Conservation (phyloP, 371 early-diverging fungal genomes). For the Batrachochytrium dendrobatidis region DNA sequence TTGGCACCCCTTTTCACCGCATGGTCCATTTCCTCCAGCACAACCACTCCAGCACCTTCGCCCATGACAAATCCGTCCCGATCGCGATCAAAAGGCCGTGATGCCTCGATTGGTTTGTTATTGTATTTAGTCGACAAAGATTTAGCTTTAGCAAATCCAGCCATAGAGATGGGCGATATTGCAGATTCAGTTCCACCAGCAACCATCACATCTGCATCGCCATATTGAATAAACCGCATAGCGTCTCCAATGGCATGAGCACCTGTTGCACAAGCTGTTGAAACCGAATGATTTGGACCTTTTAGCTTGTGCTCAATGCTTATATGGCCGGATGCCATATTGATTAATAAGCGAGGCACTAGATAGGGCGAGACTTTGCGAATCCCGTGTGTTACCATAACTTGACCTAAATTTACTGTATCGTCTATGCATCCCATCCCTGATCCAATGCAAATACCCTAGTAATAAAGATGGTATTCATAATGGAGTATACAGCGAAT, state of each 20-base stretch:
- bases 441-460: constrained; percentile 86
- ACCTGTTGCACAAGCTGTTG: constrained; percentile 94
- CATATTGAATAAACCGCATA: constrained; percentile 79
- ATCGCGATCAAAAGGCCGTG: constrained; percentile 82
- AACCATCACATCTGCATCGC: constrained; percentile 93
- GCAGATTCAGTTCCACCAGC: constrained; percentile 91
- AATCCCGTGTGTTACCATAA: constrained; percentile 52
- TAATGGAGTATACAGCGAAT: neutral
- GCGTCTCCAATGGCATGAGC: constrained; percentile 93
- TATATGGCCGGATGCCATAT: constrained; percentile 92
- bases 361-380: constrained; percentile 84
- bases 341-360: constrained; percentile 80
- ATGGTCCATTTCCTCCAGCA: constrained; percentile 87
- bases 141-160: constrained; percentile 86
- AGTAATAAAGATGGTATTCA: neutral
- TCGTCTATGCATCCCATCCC: constrained; percentile 91
- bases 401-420: constrained; percentile 51
- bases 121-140: constrained; percentile 74
- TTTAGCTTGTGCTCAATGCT: constrained; percentile 78
- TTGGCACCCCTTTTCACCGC: constrained; percentile 74
- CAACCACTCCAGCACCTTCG: constrained; percentile 88
- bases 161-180: constrained; percentile 76
- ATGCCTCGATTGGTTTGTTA: constrained; percentile 64
- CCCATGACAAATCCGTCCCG: constrained; percentile 93
- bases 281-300: constrained; percentile 87